phyloP scores from a whole-genome alignment of 2,329 filamentous ascomycete genomes.

The Aspergillus spinulosporus region DNA sequence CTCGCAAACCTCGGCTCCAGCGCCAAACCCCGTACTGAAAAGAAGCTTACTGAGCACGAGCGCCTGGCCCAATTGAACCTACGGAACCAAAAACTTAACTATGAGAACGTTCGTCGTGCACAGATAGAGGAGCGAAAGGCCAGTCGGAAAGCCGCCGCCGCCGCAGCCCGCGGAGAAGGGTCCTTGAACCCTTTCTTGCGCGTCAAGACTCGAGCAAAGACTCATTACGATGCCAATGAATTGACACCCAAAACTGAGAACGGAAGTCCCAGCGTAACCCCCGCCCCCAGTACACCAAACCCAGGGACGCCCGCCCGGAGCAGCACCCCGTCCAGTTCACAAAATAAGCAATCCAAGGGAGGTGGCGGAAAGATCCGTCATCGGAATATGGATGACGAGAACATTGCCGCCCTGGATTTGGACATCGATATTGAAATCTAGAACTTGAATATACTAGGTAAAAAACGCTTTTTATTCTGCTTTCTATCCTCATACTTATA shows the following conservation, averaged over 20 bases:
- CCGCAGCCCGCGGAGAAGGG: constrained; percentile 63
- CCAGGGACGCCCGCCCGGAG: constrained; percentile 53
- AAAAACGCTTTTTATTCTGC: background rate
- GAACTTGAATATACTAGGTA: background rate
- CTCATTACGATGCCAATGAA: constrained; percentile 59
- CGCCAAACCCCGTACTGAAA: constrained; percentile 56
- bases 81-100: constrained; percentile 79
- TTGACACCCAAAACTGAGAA: constrained; percentile 31
- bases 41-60: constrained; percentile 69
- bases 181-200: constrained; percentile 58
- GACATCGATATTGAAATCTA: constrained; percentile 90
- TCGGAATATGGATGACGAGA: constrained; percentile 84
- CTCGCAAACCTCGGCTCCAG: constrained; percentile 54
- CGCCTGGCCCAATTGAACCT: constrained; percentile 80
- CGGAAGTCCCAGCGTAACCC: constrained; percentile 50
- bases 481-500: background rate
- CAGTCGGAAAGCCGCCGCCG: constrained; percentile 61
- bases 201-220: constrained; percentile 67
- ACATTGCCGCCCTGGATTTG: constrained; percentile 84
- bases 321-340: constrained; percentile 34
- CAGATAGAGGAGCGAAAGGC: constrained; percentile 76
- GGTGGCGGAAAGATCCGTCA: constrained; percentile 69
- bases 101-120: constrained; percentile 86
- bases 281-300: constrained; percentile 53
- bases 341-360: constrained; percentile 39